Base-by-base conservation (phyloP, 2,329 filamentous ascomycete genomes). In the Didymella glomerata region DNA sequence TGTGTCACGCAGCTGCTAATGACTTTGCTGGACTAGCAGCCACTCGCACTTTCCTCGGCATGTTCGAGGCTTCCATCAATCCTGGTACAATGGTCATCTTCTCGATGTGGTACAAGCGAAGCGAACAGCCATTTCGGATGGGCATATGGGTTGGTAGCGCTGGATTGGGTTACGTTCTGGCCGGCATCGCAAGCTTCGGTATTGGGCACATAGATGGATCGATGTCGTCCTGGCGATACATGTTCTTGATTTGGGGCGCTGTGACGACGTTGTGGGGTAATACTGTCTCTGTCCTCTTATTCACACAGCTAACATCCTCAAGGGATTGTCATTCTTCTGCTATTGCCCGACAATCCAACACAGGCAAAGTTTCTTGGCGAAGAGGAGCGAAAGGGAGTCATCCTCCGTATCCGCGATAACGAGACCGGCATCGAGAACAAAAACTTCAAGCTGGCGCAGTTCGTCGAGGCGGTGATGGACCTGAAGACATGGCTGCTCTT, bases 341-440 rank as follows among this genome's bases (percentile, higher is more conserved):
- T 24, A 20, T 11, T 41, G 38, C 38, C 20, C 20, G 38, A 41
- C 38, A 41, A 41, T 24, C 38, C 38, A 22, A 11, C 24, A 7
- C 38, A 41, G 20, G 38, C 38, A 20, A 41, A 41, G 13, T 41
- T 41, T 11, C 38, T 41, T 14, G 7, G 20, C 18, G 38, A 41
- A 24, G 28, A 46, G 11, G 42, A 47, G 28, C 28, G 45, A 22
- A 34, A 28, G 34, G 45, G 45, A 14, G 45, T 34, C 28, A 24
- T 47, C 5, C 20, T 34, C 18, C 45, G 28, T 13, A 47, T 47
- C 11, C 45, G n/a, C 11, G 28, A 47, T 13, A 34, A 34, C 28
- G 45, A 47, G 28, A 34, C 45, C 28, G 45, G 45, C 8, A 47
- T 47, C 13, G 45, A 47, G n/a, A 47, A 47, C 20, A 47, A 47